Evolutionary conservation across 2,329 filamentous ascomycete species (phyloP), one percentile per base, ranked within the genome.

Genomic region (Exophiala sp.): DNA sequence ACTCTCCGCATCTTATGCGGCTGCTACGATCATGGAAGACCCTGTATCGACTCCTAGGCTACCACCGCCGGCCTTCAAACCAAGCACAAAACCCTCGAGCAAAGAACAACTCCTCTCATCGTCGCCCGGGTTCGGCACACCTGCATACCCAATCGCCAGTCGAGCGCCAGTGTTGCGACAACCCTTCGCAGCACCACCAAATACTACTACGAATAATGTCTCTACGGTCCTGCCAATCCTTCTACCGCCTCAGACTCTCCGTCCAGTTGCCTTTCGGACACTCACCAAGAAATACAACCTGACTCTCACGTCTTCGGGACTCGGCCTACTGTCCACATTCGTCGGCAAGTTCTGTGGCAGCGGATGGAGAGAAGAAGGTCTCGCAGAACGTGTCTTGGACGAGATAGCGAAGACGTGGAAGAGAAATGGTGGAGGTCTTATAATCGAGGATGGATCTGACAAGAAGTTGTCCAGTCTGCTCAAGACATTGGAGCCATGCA

Each of bases 201-300:
- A 60, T 33, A 66, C 63, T 66, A 66, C 57, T 65, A 66, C 81
- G 62, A 79, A 84, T 10, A 78, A 78, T 20, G 79, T 77, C 56
- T 71, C 78, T 5, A 80, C 84, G 5, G 88, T 97, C 44, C 78
- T 99, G 1, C 91, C 94, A 3, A 94, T 99, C 53, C 79, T 95
- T 34, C 84, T 99, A 3, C 91, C 92, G 3, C 88, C 91, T 0
- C 84, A 90, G 8, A 95, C 89, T 0, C 76, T 99, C 38, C 82
- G 95, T 58, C 92, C 94, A 2, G 79, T 97, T 16, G 95, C 94
- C 7, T 97, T 99, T 67, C 85, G 94, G 43, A 95, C 89, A 0
- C 95, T 99, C 62, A 99, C 94, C 1, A 96, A 96, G 72, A 99
- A 97, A 68, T 90, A 99, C 73, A 95, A 92, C 64, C 78, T 99